phyloP scores from a whole-genome alignment of 2,329 filamentous ascomycete genomes.

The Trichoderma brevicompactum region DNA sequence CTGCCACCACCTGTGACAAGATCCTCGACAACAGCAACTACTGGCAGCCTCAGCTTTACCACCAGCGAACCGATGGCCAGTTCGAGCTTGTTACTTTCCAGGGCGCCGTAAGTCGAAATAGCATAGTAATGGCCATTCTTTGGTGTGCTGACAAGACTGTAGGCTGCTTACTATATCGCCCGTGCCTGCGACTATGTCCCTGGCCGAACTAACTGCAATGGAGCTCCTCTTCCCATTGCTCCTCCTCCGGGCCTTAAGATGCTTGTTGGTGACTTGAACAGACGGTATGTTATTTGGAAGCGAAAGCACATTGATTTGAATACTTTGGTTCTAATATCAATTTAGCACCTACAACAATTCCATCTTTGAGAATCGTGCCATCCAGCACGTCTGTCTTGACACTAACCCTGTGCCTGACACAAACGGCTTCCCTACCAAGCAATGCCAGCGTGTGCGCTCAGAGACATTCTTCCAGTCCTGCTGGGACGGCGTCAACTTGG shows the following conservation, averaged over 20 bases:
- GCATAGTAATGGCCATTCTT: neutral
- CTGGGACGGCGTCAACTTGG: constrained; percentile 64
- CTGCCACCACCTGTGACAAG: constrained; percentile 68
- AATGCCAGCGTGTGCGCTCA: constrained; percentile 57
- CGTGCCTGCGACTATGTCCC: constrained; percentile 38
- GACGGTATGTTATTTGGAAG: constrained; percentile 37
- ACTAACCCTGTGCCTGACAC: constrained; percentile 44
- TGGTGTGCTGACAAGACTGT: neutral
- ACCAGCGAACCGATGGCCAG: constrained; percentile 58
- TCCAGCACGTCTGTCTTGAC: constrained; percentile 61
- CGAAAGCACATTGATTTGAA: neutral
- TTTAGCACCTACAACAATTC: constrained; percentile 48
- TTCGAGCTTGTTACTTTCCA: constrained; percentile 50
- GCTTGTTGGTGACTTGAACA: constrained; percentile 63
- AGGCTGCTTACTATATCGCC: constrained; percentile 38
- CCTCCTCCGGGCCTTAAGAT: constrained; percentile 69
- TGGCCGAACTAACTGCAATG: constrained; percentile 35
- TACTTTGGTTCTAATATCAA: neutral
- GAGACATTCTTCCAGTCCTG: constrained; percentile 64
- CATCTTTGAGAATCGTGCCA: constrained; percentile 53
- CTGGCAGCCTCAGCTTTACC: constrained; percentile 65
- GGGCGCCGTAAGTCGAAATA: constrained; percentile 35
- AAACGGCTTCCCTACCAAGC: constrained; percentile 53
- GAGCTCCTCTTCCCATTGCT: constrained; percentile 48
- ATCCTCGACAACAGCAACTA: constrained; percentile 67